These are phyloP conservation scores for Phoenix dactylifera DNA, from an alignment of 176 grass and related monocot genomes.

Conservation along the genomic window DNA sequence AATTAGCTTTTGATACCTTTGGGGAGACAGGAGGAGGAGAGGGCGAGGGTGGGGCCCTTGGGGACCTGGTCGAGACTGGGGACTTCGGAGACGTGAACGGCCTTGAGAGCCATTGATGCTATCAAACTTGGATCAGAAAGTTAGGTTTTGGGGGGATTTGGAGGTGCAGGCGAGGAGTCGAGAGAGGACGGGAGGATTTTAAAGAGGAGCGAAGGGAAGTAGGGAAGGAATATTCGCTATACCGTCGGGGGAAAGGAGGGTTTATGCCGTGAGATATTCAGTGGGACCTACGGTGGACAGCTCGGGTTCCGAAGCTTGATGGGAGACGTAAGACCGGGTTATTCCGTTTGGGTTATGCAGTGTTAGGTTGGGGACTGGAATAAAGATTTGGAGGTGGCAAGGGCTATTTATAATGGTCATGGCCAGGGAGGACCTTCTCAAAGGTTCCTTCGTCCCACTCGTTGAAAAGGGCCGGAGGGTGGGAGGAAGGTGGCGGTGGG, in stretches of 20 bases:
- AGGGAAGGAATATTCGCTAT: constrained; percentile 15
- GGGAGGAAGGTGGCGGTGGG: too few relatives aligned
- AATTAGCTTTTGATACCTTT: constrained; percentile 9
- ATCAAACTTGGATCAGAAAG: too few relatives aligned
- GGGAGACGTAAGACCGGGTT: too few relatives aligned
- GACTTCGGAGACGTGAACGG: constrained; percentile 61
- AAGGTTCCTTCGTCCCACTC: too few relatives aligned
- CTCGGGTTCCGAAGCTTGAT: neutral
- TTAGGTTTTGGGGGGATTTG: too few relatives aligned
- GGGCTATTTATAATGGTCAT: too few relatives aligned
- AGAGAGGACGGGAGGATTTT: neutral
- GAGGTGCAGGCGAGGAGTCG: too few relatives aligned
- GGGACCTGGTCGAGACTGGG: constrained; percentile 41
- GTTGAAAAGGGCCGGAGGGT: too few relatives aligned
- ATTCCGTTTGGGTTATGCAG: too few relatives aligned
- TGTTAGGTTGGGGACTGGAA: too few relatives aligned
- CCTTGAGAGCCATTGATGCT: constrained; percentile 56
- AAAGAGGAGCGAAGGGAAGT: neutral
- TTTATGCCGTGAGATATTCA: constrained; percentile 29
- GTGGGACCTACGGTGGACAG: neutral
- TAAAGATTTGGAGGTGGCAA: too few relatives aligned
- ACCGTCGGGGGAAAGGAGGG: neutral
- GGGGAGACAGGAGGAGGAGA: constrained; percentile 28
- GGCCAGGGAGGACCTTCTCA: too few relatives aligned
- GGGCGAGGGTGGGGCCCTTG: constrained; percentile 12